Evolutionary conservation across 371 early-diverging fungal genomes (phyloP).

Genomic region (Circinella minor): DNA sequence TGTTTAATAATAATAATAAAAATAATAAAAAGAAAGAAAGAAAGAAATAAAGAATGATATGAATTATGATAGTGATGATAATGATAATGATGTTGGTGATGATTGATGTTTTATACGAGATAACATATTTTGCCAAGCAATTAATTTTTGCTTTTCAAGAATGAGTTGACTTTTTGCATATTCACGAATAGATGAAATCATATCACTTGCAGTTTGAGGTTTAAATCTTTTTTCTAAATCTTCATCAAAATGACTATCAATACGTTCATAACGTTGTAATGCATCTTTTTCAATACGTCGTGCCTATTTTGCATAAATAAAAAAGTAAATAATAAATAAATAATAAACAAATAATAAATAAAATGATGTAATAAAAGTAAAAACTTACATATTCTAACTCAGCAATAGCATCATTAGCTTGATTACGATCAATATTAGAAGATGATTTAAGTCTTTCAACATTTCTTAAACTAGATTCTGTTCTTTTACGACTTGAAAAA

Average conservation of each 20-base stretch:
- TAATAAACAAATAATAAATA: neutral
- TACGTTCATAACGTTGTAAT: conserved; percentile 33
- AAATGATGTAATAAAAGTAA: neutral
- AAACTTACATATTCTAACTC: conserved; percentile 38
- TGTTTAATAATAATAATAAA: too few species aligned
- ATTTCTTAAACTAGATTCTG: conserved; percentile 37
- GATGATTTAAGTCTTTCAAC: conserved; percentile 51
- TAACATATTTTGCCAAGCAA: conserved; percentile 28
- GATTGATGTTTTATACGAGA: conserved; percentile 7
- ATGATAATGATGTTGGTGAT: neutral
- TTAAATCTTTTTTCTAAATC: conserved; percentile 42
- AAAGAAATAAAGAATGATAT: too few species aligned
- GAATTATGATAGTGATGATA: too few species aligned
- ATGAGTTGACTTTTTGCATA: conserved; percentile 45
- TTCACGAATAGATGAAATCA: conserved; percentile 31
- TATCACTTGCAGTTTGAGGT: conserved; percentile 28
- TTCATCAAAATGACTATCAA: conserved; percentile 33
- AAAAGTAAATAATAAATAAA: neutral
- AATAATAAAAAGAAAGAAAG: too few species aligned
- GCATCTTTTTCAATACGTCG: conserved; percentile 30
- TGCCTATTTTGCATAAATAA: conserved; percentile 24
- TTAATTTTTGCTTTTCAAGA: conserved; percentile 43
- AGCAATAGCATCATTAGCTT: conserved; percentile 44
- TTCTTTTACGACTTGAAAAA: conserved; percentile 33
- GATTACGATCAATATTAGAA: conserved; percentile 37